Evolutionary conservation across 1,284 basidiomycete genomes (phyloP), one percentile per base, ranked within the genome.

Genomic region (Ceratobasidium sp.): DNA sequence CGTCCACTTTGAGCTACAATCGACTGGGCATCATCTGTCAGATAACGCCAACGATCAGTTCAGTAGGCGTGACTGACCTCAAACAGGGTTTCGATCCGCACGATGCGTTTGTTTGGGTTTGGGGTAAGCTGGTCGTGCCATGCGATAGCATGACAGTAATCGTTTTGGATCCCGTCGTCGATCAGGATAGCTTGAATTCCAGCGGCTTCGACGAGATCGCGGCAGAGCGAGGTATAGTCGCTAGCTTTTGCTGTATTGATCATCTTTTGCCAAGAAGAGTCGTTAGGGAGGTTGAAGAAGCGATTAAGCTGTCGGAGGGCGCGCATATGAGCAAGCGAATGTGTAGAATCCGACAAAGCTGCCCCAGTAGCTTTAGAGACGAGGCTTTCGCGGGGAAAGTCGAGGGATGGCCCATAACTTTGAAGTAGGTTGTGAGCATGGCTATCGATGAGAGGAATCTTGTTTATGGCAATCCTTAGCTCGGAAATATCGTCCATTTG

Each of bases 401-500:
- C 36, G 0, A 79, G 79, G 57, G 86, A 78, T 31, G 88, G 86
- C 66, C 87, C 79, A 27, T 83, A 81, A 11, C 82, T 83, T 31
- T 84, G 82, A 47, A 93, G 84, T 33, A 93, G 83, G 1, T 91
- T 90, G 79, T 93, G 92, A 0, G 91, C 89, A 79, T 93, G 92
- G 79, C 93, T 93, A 82, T 93, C 92, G 79, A 92, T 91, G 0
- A 84, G 84, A 11, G 87, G 88, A 41, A 67, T 67, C 29, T 22
- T 29, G 31, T 17, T 3, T 33, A 67, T 67, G 27, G 27, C 51
- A 9, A 36, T 54, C 24, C n/a, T 29, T 56, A 67, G 17, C 19
- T 51, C 33, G 22, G 65, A 54, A 24, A 44, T 5, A 41, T 5
- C 36, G 36, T 41, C 11, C 36, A 11, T 11, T 41, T 41, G 36